These are phyloP conservation scores for Trametes cinnabarina DNA, from an alignment of 768 basidiomycete species.

Conservation along the genomic window DNA sequence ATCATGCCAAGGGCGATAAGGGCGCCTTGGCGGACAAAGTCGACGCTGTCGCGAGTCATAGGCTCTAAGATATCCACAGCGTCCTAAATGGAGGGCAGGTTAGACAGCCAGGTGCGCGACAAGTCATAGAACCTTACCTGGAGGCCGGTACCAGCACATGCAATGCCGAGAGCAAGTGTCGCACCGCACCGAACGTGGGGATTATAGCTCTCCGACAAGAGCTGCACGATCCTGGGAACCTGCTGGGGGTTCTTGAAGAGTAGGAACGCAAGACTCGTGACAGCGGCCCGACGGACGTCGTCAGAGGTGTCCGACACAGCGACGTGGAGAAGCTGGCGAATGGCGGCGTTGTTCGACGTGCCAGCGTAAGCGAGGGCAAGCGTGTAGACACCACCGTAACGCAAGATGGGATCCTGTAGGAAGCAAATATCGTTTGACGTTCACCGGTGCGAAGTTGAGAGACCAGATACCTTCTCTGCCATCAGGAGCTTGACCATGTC, in stretches of 20 bases:
- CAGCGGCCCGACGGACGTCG: constrained; percentile 94
- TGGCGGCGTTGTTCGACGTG: constrained; percentile 90
- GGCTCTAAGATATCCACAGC: constrained; percentile 96
- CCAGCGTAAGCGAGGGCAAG: constrained; percentile 96
- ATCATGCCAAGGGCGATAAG: constrained; percentile 96
- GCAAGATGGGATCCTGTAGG: constrained; percentile 82
- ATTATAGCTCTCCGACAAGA: constrained; percentile 97
- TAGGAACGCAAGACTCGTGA: constrained; percentile 92
- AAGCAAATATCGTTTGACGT: background rate
- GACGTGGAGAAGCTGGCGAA: constrained; percentile 88
- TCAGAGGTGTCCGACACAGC: constrained; percentile 98
- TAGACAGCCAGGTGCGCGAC: too few relatives aligned
- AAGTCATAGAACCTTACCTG: constrained; percentile 51
- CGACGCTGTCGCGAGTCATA: constrained; percentile 96
- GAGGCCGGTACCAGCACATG: constrained; percentile 95
- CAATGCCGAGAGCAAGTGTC: constrained; percentile 93
- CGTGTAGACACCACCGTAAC: constrained; percentile 97
- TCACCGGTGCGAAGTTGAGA: background rate
- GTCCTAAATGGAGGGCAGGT: constrained; percentile 50
- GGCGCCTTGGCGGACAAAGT: constrained; percentile 98
- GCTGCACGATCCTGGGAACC: constrained; percentile 94
- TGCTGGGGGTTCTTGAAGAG: constrained; percentile 96
- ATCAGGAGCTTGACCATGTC: constrained; percentile 73
- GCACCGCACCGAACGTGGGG: constrained; percentile 98
- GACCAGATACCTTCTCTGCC: constrained; percentile 71